Evolutionary conservation across 441 rosid genomes (phyloP).

Genomic region (Croton setiger): DNA sequence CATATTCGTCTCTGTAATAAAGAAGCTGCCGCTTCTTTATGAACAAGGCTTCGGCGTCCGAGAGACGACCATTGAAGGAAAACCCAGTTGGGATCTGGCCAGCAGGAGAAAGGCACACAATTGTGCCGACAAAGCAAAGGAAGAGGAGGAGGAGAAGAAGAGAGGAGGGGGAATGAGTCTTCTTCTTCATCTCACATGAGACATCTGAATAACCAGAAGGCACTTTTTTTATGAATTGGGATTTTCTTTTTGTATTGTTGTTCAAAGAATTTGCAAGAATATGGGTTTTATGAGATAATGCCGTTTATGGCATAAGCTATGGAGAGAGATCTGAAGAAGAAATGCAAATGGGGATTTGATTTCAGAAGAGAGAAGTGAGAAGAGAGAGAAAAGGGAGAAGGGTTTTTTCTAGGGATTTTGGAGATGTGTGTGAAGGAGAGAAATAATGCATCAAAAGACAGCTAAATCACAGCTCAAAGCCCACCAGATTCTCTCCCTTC

Average conservation of each 20-base stretch:
- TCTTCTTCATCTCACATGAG: slow-evolving; percentile 70
- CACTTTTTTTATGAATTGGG: slow-evolving; percentile 12
- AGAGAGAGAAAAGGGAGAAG: not conserved
- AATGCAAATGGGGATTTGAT: not conserved
- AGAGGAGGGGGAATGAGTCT: slow-evolving; percentile 20
- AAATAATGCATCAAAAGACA: slow-evolving; percentile 46
- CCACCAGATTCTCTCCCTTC: slow-evolving; percentile 47
- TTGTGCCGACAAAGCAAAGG: slow-evolving; percentile 16
- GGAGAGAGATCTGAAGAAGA: not conserved
- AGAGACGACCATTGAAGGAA: slow-evolving; percentile 49
- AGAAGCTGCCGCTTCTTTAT: slow-evolving; percentile 85
- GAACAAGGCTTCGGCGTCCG: slow-evolving; percentile 48
- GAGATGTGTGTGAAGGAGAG: slow-evolving; percentile 33
- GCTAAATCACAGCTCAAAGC: slow-evolving; percentile 84
- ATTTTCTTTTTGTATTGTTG: not conserved
- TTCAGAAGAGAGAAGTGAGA: not conserved
- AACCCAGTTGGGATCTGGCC: slow-evolving; percentile 19
- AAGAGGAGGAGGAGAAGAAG: slow-evolving; percentile 25
- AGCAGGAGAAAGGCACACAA: slow-evolving; percentile 27
- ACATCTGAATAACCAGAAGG: slow-evolving; percentile 42
- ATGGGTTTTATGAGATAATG: not conserved
- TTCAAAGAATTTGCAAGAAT: not conserved
- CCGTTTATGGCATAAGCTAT: not conserved
- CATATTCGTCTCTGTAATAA: slow-evolving; percentile 81
- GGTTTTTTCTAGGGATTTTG: slow-evolving; percentile 38